These are phyloP conservation scores for Periconia macrospinosa DNA, from an alignment of 2,329 filamentous ascomycete species.

Conservation along the genomic window DNA sequence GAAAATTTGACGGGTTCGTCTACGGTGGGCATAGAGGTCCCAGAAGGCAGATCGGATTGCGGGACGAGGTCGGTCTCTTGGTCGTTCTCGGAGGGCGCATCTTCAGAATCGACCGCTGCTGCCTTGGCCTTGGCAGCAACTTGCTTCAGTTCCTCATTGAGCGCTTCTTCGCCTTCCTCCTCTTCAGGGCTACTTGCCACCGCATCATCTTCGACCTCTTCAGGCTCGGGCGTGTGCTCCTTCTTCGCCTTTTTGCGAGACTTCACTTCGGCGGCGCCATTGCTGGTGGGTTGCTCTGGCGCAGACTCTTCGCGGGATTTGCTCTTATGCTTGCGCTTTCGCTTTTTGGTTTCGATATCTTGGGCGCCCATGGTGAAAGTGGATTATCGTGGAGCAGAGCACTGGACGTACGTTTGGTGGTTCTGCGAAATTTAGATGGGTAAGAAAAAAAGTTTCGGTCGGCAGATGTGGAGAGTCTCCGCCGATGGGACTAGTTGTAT, in stretches of 20 bases:
- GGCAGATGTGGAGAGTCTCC: constrained; percentile 1
- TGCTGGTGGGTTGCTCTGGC: constrained; percentile 33
- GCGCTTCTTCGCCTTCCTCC: constrained; percentile 33
- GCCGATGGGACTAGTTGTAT: constrained; percentile 4
- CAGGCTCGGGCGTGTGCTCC: constrained; percentile 35
- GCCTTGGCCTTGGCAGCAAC: constrained; percentile 30
- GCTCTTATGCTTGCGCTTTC: constrained; percentile 52
- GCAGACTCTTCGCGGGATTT: constrained; percentile 33
- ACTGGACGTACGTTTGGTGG: constrained; percentile 8
- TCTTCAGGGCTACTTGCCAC: constrained; percentile 28
- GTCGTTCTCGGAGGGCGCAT: constrained; percentile 31
- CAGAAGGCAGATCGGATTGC: constrained; percentile 56
- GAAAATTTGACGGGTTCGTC: constrained; percentile 72
- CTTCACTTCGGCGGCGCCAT: constrained; percentile 38
- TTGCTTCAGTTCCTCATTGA: constrained; percentile 39
- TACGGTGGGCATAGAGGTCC: constrained; percentile 60
- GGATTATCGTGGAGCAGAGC: constrained; percentile 1
- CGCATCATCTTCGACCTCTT: constrained; percentile 21
- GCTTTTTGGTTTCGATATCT: constrained; percentile 49
- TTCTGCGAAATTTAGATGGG: constrained; percentile 18
- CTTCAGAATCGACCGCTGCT: constrained; percentile 21
- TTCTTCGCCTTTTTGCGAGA: constrained; percentile 47
- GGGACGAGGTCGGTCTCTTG: constrained; percentile 30
- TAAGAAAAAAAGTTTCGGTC: constrained; percentile 28
- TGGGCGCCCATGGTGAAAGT: constrained; percentile 38